Evolutionary conservation across 2,329 filamentous ascomycete species (phyloP).

Genomic region (Fusarium gaditjirri): DNA sequence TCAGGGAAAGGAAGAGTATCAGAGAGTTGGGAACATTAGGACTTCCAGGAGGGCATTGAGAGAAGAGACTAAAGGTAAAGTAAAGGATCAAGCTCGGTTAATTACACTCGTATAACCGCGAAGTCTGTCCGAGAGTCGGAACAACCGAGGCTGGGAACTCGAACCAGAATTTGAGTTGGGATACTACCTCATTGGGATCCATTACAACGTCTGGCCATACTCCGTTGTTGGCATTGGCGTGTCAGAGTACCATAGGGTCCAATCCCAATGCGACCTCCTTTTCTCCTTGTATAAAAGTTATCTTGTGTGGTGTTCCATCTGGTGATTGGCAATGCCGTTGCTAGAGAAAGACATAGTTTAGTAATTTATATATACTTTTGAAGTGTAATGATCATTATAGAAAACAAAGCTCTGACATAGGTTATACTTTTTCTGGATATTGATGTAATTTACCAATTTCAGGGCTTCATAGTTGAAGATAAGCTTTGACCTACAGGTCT

Average conservation of each 20-base stretch:
- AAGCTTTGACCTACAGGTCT: neutral
- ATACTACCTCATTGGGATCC: no score
- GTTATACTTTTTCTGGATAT: fast-evolving
- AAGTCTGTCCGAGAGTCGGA: no score
- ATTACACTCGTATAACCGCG: no score
- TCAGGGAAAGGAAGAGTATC: no score
- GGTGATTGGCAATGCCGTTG: fast-evolving
- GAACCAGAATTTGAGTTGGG: neutral
- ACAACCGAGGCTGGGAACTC: no score
- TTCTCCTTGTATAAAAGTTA: neutral
- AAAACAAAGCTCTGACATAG: fast-evolving
- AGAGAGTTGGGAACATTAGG: no score
- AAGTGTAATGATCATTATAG: fast-evolving
- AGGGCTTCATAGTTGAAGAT: neutral
- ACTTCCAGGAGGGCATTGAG: no score
- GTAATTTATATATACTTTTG: fast-evolving
- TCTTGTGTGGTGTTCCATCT: fast-evolving
- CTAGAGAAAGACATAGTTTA: neutral
- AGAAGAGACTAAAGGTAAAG: no score
- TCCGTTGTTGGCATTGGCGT: neutral
- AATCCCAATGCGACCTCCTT: neutral
- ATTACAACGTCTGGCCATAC: neutral
- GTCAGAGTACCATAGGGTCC: neutral
- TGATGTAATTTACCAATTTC: neutral
- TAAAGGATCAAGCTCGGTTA: no score